phyloP scores from a whole-genome alignment of 768 basidiomycete genomes.

The Rhodotorula kratochvilovae region DNA sequence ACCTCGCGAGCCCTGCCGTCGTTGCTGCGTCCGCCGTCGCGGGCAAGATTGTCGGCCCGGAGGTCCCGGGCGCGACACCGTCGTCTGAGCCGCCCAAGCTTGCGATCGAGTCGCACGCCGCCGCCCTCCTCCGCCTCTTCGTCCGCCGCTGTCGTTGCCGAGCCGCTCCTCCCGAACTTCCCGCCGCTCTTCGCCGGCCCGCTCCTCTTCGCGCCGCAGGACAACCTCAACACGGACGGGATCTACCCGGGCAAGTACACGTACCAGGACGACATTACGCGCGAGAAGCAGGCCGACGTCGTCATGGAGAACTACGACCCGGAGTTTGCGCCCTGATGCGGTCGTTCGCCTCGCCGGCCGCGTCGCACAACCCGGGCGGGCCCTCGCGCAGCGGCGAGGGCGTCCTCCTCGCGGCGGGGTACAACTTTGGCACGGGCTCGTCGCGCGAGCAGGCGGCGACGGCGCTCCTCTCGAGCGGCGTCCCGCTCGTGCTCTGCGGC shows the following conservation, averaged over 20 bases:
- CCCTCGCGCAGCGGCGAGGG: conserved; percentile 50
- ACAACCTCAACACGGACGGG: conserved; percentile 96
- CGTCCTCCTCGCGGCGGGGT: conserved; percentile 80
- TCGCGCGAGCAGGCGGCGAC: conserved; percentile 98
- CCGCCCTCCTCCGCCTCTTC: conserved; percentile 46
- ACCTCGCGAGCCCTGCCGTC: conserved; percentile 92
- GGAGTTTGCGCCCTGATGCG: conserved; percentile 63
- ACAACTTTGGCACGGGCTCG: conserved; percentile 98
- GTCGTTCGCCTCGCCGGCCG: conserved; percentile 42
- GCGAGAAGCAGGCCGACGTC: conserved; percentile 84
- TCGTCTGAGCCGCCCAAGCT: conserved; percentile 19
- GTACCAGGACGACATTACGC: conserved; percentile 98
- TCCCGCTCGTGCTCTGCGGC: conserved; percentile 91
- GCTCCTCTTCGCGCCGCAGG: conserved; percentile 88
- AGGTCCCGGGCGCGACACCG: conserved; percentile 56
- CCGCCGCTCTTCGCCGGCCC: conserved; percentile 75
- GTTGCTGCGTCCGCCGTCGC: conserved; percentile 93
- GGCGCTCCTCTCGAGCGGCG: conserved; percentile 85
- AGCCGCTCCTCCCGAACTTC: conserved; percentile 74
- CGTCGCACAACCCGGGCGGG: conserved; percentile 4
- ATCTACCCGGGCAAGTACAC: conserved; percentile 99
- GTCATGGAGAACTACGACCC: conserved; percentile 99
- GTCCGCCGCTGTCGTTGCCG: conserved; percentile 48
- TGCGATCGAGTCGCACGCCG: conserved; percentile 43
- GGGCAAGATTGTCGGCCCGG: conserved; percentile 82